Conservation (phyloP, 805 yeast species). For the Ogataea wickerhamii region DNA sequence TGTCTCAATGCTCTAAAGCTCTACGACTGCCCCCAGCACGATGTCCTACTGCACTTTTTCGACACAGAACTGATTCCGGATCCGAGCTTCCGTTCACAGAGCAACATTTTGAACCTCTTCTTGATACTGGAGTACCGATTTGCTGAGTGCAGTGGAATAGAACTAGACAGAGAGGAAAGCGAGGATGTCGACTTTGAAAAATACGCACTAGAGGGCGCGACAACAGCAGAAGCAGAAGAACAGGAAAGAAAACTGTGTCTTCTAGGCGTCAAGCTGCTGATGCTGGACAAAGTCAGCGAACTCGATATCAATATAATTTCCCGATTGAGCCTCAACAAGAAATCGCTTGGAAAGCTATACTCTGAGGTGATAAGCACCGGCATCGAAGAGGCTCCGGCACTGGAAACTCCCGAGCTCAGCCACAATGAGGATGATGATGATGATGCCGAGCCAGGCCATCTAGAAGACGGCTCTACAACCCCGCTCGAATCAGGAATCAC, state of each 20-base stretch:
- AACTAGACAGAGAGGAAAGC: constrained; percentile 48
- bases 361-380: constrained; percentile 8
- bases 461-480: too few species aligned
- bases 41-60: constrained; percentile 35
- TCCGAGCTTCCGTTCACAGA: constrained; percentile 31
- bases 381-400: neutral
- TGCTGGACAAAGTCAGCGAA: constrained; percentile 16
- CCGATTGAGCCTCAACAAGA: constrained; percentile 26
- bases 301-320: constrained; percentile 11
- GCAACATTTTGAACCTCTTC: constrained; percentile 39
- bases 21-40: constrained; percentile 29
- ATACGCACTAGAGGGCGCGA: constrained; percentile 10
- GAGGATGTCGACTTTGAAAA: constrained; percentile 39
- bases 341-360: constrained; percentile 22
- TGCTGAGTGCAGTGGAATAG: constrained; percentile 35
- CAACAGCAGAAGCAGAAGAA: constrained; percentile 11
- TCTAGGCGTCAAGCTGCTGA: constrained; percentile 22
- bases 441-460: constrained; percentile 2
- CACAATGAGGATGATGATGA: constrained; percentile 10
- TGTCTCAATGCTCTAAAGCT: constrained; percentile 24
- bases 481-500: neutral
- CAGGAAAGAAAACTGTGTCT: constrained; percentile 23
- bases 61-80: constrained; percentile 24
- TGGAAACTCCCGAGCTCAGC: constrained; percentile 1
- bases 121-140: constrained; percentile 46